A percentile compares a stretch with the other conserved stretches of the same genome.
Evolutionary conservation across 192 early-diverging fungal genomes (phyloP).

Genomic region (Coemansia sp.): DNA sequence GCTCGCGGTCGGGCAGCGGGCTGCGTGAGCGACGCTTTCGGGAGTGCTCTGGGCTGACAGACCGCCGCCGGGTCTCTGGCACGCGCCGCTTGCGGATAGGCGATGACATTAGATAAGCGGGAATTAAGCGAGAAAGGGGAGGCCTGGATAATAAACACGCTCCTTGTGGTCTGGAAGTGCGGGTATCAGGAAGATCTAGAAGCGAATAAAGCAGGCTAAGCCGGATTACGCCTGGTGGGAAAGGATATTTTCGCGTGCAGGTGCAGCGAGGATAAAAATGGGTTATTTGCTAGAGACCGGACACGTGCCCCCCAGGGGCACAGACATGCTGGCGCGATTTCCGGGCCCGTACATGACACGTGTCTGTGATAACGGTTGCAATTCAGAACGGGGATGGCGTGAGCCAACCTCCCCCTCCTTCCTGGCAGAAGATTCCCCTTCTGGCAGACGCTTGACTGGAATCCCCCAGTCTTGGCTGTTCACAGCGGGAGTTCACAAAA

Average conservation of each 20-base stretch:
- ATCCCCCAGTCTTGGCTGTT: background rate
- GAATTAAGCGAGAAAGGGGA: background rate
- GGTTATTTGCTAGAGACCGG: conserved; percentile 2
- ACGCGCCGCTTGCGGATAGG: conserved; percentile 9
- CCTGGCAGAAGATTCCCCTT: background rate
- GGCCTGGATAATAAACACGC: background rate
- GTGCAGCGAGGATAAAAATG: conserved; percentile 8
- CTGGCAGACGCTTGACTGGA: conserved; percentile 4
- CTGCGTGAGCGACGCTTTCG: conserved; percentile 11
- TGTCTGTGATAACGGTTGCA: no score
- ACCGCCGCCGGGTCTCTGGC: conserved; percentile 15
- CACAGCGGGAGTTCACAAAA: background rate
- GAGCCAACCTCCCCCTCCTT: no score
- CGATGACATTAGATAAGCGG: conserved; percentile 12
- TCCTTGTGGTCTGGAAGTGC: background rate
- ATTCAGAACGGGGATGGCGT: no score
- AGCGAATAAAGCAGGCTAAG: no score
- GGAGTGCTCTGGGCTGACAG: conserved; percentile 20
- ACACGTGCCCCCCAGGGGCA: conserved; percentile 6
- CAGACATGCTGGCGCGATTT: no score
- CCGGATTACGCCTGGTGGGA: no score
- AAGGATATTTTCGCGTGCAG: conserved; percentile 1
- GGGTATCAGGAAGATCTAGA: background rate
- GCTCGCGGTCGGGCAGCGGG: conserved; percentile 5
- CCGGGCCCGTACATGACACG: no score